Conservation (phyloP, 768 basidiomycete genomes). For the Serendipita sp. region DNA sequence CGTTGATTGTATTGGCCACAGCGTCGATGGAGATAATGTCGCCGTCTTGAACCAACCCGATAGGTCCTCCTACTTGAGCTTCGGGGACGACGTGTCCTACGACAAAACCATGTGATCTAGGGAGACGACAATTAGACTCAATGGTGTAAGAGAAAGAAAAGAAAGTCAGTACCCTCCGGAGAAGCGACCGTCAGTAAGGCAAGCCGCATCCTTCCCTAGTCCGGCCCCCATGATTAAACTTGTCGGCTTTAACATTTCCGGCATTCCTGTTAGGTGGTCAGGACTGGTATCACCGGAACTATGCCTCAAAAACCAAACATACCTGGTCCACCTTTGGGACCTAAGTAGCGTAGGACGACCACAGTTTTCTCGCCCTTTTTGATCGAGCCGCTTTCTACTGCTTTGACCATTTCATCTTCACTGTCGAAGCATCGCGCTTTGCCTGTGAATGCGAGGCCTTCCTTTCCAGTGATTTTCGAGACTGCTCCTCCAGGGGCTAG, state of each 20-base stretch:
- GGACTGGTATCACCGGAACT: not conserved
- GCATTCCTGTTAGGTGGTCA: conserved; percentile 54
- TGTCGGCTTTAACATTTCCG: conserved; percentile 98
- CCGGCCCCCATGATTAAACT: conserved; percentile 98
- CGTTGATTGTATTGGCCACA: conserved; percentile 63
- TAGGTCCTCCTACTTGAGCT: conserved; percentile 85
- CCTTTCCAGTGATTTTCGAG: conserved; percentile 92
- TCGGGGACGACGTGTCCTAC: conserved; percentile 96
- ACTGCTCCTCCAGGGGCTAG: conserved; percentile 92
- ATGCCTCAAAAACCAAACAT: conserved; percentile 16
- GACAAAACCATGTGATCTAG: conserved; percentile 87
- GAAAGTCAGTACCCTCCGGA: conserved; percentile 59
- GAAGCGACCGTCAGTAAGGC: conserved; percentile 94
- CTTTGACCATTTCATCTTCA: conserved; percentile 74
- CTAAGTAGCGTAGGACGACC: conserved; percentile 85
- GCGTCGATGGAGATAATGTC: conserved; percentile 82
- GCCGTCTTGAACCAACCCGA: conserved; percentile 77
- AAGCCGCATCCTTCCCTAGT: conserved; percentile 87
- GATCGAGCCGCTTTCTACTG: conserved; percentile 76
- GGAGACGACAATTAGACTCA: not conserved
- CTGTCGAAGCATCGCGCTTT: conserved; percentile 86
- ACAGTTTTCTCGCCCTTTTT: conserved; percentile 95
- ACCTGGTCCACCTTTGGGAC: conserved; percentile 94
- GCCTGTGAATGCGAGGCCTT: conserved; percentile 76
- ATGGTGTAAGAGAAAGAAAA: conserved; percentile 11